Conservation (phyloP, 768 basidiomycete genomes). For the Cystobasidium ongulense region DNA sequence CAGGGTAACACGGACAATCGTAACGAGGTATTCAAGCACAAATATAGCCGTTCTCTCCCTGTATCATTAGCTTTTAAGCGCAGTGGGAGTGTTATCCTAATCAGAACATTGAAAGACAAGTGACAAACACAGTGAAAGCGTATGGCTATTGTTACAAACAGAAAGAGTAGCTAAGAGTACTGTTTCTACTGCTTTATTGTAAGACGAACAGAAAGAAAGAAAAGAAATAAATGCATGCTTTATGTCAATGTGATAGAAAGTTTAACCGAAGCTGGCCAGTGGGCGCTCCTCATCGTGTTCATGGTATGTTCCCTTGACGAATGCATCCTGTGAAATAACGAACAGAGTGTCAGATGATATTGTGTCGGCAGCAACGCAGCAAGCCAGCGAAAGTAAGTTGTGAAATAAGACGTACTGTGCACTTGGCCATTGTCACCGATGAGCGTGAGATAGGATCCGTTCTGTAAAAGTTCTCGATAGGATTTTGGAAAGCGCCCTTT, state of each 20-base stretch:
- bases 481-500: conserved; percentile 58
- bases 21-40: too few species aligned
- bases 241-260: not conserved
- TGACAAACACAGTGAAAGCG: not conserved
- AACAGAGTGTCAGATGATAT: not conserved
- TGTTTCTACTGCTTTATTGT: not conserved
- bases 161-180: not conserved
- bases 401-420: conserved; percentile 44
- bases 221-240: not conserved
- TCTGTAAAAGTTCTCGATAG: conserved; percentile 87
- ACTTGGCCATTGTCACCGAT: conserved; percentile 48
- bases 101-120: not conserved
- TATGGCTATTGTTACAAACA: not conserved
- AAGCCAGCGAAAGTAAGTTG: conserved; percentile 28
- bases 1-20: too few species aligned
- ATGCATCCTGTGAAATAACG: not conserved
- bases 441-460: conserved; percentile 91
- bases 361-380: too few species aligned
- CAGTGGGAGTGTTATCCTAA: not conserved
- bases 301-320: conserved; percentile 18
- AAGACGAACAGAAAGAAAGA: too few species aligned
- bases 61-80: not conserved
- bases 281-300: conserved; percentile 21
- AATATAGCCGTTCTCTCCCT: too few species aligned
- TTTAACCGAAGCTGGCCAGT: conserved; percentile 12